These are phyloP conservation scores for Xylaria sp. DNA, from an alignment of 2,329 filamentous ascomycete genomes.

Conservation along the genomic window DNA sequence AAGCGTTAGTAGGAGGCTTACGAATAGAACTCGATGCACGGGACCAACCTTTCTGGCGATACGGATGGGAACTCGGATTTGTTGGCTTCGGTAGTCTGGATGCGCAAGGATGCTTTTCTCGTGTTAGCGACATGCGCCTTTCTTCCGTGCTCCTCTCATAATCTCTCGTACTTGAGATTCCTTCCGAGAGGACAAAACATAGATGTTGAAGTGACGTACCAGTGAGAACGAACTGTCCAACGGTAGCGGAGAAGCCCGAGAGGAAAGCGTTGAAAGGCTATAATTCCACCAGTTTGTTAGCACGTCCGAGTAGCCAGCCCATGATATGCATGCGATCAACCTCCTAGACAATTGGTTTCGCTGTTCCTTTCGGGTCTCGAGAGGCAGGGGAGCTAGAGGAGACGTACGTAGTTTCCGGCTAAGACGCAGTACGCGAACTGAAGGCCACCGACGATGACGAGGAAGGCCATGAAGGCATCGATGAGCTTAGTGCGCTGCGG, in stretches of 20 bases:
- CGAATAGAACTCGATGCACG: neutral
- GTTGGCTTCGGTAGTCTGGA: conserved; percentile 89
- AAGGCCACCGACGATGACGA: conserved; percentile 84
- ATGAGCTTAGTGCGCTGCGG: conserved; percentile 92
- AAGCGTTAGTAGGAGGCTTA: neutral
- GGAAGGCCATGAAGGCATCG: conserved; percentile 88
- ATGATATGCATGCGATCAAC: neutral
- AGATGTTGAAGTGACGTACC: conserved; percentile 61
- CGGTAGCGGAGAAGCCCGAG: conserved; percentile 90
- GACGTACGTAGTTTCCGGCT: conserved; percentile 91
- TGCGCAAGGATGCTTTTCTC: conserved; percentile 74
- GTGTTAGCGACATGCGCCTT: conserved; percentile 27
- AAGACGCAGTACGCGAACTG: conserved; percentile 95
- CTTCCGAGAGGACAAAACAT: neutral
- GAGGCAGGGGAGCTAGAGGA: neutral
- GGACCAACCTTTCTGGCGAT: conserved; percentile 78
- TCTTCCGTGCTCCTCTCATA: neutral
- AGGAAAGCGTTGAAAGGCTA: conserved; percentile 99
- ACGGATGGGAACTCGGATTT: conserved; percentile 79
- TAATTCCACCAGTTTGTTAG: conserved; percentile 24
- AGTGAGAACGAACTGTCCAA: conserved; percentile 97
- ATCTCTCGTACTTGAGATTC: neutral
- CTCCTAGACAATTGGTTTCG: neutral
- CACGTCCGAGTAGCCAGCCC: neutral
- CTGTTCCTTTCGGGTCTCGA: neutral